Conservation (phyloP, 2,329 filamentous ascomycete species). For the Fusarium poae region DNA sequence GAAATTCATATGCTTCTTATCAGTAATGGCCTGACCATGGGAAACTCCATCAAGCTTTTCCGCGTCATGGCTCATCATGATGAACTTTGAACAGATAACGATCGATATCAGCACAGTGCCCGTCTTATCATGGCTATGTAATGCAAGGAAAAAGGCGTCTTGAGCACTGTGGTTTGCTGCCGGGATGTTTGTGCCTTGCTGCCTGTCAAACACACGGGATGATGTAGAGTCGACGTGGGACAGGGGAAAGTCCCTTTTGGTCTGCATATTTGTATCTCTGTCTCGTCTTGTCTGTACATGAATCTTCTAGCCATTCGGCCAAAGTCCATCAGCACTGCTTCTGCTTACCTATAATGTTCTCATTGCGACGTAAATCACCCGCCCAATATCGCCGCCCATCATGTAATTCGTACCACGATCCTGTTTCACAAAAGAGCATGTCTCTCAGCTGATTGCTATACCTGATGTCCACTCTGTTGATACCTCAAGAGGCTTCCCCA, state of each 20-base stretch:
- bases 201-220: constrained; percentile 39
- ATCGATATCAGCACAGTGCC: background rate
- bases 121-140: constrained; percentile 2
- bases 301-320: background rate
- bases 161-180: constrained; percentile 7
- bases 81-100: background rate
- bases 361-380: constrained; percentile 4
- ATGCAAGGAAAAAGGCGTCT: constrained; percentile 1
- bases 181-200: constrained; percentile 30
- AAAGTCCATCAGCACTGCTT: background rate
- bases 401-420: constrained; percentile 36
- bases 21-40: constrained; percentile 9
- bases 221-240: constrained; percentile 40
- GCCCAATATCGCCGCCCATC: constrained; percentile 19
- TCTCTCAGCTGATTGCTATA: constrained; percentile 36
- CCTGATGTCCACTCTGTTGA: constrained; percentile 27
- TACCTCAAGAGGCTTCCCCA: constrained; percentile 8
- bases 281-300: constrained; percentile 4
- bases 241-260: constrained; percentile 19
- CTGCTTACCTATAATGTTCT: background rate
- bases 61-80: constrained; percentile 43
- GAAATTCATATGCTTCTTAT: constrained; percentile 12
- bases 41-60: constrained; percentile 5
- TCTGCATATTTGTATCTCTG: constrained; percentile 18
- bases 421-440: constrained; percentile 34